Conservation (phyloP, 805 yeast genomes). For the Maudiozyma barnettii region DNA sequence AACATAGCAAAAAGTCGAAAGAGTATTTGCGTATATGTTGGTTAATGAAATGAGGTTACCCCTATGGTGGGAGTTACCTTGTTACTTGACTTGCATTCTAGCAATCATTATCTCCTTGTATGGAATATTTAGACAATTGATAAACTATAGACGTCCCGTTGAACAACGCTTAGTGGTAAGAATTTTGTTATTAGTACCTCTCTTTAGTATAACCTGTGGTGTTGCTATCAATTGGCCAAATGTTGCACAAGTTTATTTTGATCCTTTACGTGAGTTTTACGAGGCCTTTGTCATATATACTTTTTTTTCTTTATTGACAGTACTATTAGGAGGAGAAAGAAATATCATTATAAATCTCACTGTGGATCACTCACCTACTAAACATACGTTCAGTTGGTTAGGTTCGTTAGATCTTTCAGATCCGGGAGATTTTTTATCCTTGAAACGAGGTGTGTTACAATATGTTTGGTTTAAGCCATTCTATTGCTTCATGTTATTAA, state of each 20-base stretch:
- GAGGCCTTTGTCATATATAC: slow-evolving; percentile 96
- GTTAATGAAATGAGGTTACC: background rate
- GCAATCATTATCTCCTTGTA: slow-evolving; percentile 35
- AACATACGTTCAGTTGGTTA: slow-evolving; percentile 47
- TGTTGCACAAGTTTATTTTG: slow-evolving; percentile 39
- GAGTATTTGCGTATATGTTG: slow-evolving; percentile 29
- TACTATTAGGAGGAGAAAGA: slow-evolving; percentile 86
- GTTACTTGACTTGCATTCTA: background rate
- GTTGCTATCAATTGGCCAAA: slow-evolving; percentile 40
- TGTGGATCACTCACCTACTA: slow-evolving; percentile 47
- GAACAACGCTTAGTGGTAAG: slow-evolving; percentile 81
- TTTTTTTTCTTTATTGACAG: slow-evolving; percentile 73
- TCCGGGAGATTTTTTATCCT: slow-evolving; percentile 63
- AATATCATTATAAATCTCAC: slow-evolving; percentile 65
- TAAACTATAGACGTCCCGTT: slow-evolving; percentile 77
- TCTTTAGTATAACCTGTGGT: slow-evolving; percentile 67
- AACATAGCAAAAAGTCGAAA: no score
- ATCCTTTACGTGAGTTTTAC: slow-evolving; percentile 78
- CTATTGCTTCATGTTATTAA: slow-evolving; percentile 47
- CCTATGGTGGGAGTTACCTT: background rate
- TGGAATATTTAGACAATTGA: slow-evolving; percentile 45
- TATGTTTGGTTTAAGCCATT: slow-evolving; percentile 92
- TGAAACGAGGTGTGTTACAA: slow-evolving; percentile 82
- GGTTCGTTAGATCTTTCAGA: slow-evolving; percentile 75
- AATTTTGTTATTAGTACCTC: slow-evolving; percentile 71